Evolutionary conservation across 2,329 filamentous ascomycete species (phyloP).

Genomic region (Aureobasidium lini): DNA sequence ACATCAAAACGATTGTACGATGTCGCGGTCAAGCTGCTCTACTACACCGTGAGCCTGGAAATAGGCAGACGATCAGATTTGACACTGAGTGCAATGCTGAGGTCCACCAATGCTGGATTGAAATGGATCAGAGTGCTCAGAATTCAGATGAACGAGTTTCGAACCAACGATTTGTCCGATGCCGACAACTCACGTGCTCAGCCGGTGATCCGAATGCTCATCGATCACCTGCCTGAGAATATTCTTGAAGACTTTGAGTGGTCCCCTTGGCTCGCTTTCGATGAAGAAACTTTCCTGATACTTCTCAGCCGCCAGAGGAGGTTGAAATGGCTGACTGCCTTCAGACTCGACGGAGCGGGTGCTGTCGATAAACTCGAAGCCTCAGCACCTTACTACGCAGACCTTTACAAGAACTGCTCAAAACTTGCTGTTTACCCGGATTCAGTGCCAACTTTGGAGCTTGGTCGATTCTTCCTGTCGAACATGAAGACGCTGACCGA

Average conservation of each 20-base stretch:
- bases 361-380: constrained; percentile 37
- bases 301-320: constrained; percentile 42
- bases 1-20: constrained; percentile 40
- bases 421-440: constrained; percentile 43
- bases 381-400: constrained; percentile 31
- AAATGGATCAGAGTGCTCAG: constrained; percentile 38
- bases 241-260: constrained; percentile 44
- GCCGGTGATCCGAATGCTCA: constrained; percentile 35
- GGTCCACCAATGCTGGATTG: constrained; percentile 41
- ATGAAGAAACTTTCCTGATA: constrained; percentile 39
- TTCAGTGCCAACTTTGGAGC: constrained; percentile 36
- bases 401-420: constrained; percentile 34
- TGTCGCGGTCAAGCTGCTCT: constrained; percentile 39
- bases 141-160: constrained; percentile 33
- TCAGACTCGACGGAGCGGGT: constrained; percentile 36
- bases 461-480: constrained; percentile 36
- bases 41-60: constrained; percentile 40
- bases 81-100: constrained; percentile 38
- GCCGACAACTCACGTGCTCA: constrained; percentile 28
- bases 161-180: constrained; percentile 30
- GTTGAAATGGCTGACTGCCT: constrained; percentile 43
- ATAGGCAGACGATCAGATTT: constrained; percentile 38
- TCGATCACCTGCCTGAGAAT: constrained; percentile 43
- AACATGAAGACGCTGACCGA: constrained; percentile 37
- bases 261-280: constrained; percentile 43